These are phyloP conservation scores for Alternaria sp. DNA, from an alignment of 2,329 filamentous ascomycete species.

Conservation along the genomic window DNA sequence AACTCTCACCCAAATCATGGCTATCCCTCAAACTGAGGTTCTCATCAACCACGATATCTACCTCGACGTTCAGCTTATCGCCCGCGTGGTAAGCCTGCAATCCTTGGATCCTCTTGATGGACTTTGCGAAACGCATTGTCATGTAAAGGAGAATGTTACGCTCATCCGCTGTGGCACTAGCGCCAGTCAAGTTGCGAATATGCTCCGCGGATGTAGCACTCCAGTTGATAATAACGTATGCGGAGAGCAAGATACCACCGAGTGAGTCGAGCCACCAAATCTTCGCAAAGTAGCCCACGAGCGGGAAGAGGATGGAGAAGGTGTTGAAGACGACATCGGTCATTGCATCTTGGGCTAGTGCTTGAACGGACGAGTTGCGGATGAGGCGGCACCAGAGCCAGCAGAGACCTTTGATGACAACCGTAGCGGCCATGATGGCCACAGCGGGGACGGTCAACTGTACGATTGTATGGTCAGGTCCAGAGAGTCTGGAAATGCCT, in stretches of 20 bases:
- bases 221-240: constrained; percentile 84
- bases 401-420: constrained; percentile 81
- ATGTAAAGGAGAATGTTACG: constrained; percentile 87
- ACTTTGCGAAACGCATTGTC: constrained; percentile 91
- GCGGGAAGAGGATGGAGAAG: constrained; percentile 87
- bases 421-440: constrained; percentile 80
- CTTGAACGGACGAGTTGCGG: constrained; percentile 85
- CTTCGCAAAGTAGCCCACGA: constrained; percentile 77
- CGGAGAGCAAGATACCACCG: constrained; percentile 79
- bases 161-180: constrained; percentile 80
- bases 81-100: constrained; percentile 85
- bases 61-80: constrained; percentile 84
- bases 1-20: constrained; percentile 79
- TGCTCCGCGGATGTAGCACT: constrained; percentile 76
- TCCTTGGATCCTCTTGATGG: constrained; percentile 86
- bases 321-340: constrained; percentile 90
- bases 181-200: constrained; percentile 82
- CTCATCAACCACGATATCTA: constrained; percentile 84
- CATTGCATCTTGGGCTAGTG: constrained; percentile 73
- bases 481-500: constrained; percentile 71
- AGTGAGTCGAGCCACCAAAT: constrained; percentile 87
- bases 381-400: constrained; percentile 91
- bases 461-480: constrained; percentile 72
- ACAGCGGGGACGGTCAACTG: constrained; percentile 77
- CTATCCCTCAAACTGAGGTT: constrained; percentile 78